Conservation (phyloP, 2,329 filamentous ascomycete species). For the Botryotinia globosa region DNA sequence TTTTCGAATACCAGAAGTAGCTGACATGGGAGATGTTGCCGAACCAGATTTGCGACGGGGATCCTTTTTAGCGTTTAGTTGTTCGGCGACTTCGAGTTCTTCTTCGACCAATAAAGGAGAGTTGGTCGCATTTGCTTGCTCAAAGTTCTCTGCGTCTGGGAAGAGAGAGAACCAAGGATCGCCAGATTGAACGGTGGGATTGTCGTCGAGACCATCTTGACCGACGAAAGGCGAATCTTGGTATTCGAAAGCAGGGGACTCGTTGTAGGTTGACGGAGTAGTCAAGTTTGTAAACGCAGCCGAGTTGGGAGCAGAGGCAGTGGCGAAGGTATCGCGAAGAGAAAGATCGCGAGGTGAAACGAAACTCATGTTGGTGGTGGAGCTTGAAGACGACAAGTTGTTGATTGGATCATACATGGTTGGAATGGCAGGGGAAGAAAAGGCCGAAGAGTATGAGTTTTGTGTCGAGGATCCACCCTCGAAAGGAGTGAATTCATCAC, state of each 20-base stretch:
- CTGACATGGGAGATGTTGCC: constrained; percentile 51
- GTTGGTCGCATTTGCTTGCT: constrained; percentile 14
- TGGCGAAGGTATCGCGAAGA: constrained; percentile 59
- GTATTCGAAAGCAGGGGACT: constrained; percentile 68
- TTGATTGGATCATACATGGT: constrained; percentile 51
- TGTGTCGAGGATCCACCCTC: constrained; percentile 41
- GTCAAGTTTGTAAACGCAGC: constrained; percentile 79
- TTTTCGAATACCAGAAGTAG: constrained; percentile 67
- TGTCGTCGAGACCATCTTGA: constrained; percentile 43
- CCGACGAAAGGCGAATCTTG: constrained; percentile 78
- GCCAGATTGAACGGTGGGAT: constrained; percentile 28
- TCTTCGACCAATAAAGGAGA: constrained; percentile 41
- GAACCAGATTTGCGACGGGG: constrained; percentile 42
- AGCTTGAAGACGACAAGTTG: constrained; percentile 43
- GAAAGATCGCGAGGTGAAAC: constrained; percentile 82
- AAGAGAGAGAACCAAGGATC: constrained; percentile 74
- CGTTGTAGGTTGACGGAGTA: constrained; percentile 75
- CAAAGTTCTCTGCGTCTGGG: constrained; percentile 47
- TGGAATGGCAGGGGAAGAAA: constrained; percentile 39
- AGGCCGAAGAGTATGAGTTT: constrained; percentile 33
- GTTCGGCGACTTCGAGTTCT: constrained; percentile 49
- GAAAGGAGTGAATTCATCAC: constrained; percentile 56
- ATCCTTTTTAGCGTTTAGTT: constrained; percentile 42
- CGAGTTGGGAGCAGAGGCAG: constrained; percentile 76
- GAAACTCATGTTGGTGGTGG: constrained; percentile 58